Percentiles rank a stretch among this genome's conserved stretches.
Conservation (phyloP, 106 monocot species). For the Dioscorea zingiberensis region DNA sequence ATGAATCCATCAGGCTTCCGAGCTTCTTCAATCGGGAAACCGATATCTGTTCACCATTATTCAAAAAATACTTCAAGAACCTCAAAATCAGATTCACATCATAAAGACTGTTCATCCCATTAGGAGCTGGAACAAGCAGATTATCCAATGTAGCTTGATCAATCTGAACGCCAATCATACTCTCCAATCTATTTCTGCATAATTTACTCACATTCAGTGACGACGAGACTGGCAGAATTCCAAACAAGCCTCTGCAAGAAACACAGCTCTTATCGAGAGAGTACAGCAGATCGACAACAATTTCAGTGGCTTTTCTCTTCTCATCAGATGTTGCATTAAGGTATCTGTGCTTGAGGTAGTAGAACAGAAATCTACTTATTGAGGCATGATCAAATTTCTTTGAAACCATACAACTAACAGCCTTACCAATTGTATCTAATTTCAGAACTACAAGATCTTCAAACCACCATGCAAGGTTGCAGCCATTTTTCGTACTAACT, state of each 20-base stretch:
- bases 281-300: constrained; percentile 40
- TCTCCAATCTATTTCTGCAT: constrained; percentile 46
- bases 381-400: constrained; percentile 36
- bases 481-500: constrained; percentile 30
- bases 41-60: constrained; percentile 11
- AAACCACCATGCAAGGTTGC: constrained; percentile 68
- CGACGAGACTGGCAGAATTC: constrained; percentile 47
- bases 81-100: constrained; percentile 69
- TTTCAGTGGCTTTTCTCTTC: constrained; percentile 44
- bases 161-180: constrained; percentile 61
- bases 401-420: constrained; percentile 31
- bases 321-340: constrained; percentile 19
- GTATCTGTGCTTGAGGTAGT: constrained; percentile 52
- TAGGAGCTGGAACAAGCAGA: constrained; percentile 51
- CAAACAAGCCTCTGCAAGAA: constrained; percentile 68
- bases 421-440: constrained; percentile 19
- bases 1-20: constrained; percentile 66
- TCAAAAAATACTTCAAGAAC: constrained; percentile 59
- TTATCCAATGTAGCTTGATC: constrained; percentile 74
- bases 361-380: constrained; percentile 64
- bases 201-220: constrained; percentile 24
- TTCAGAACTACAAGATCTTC: constrained; percentile 56
- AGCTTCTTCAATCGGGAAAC: constrained; percentile 45
- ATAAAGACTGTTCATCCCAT: constrained; percentile 39
- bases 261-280: constrained; percentile 47